phyloP scores from a whole-genome alignment of 225 moss, liverwort and hornwort species.

The Sphagnum tenellum region DNA sequence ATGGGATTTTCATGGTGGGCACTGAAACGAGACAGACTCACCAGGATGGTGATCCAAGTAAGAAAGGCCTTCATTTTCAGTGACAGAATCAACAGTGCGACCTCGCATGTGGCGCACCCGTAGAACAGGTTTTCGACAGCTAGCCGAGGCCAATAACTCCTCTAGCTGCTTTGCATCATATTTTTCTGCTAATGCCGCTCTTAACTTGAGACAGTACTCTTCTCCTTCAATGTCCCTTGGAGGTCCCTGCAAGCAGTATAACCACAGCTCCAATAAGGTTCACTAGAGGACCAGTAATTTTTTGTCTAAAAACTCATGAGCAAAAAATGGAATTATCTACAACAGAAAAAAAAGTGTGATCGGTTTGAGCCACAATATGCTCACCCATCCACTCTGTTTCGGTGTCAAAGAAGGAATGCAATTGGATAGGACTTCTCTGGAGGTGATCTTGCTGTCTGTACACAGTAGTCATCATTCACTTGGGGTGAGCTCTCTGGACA shows the following conservation, averaged over 20 bases:
- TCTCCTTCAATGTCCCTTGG: slow-evolving; percentile 33
- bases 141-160: slow-evolving; percentile 30
- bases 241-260: slow-evolving; percentile 9
- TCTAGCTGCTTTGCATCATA: slow-evolving; percentile 30
- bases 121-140: slow-evolving; percentile 36
- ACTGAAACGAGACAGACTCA: slow-evolving; percentile 1
- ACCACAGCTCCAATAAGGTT: too few relatives aligned
- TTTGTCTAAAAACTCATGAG: too few relatives aligned
- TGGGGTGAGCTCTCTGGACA: too few relatives aligned
- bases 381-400: too few relatives aligned
- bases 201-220: slow-evolving; percentile 33
- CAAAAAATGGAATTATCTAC: too few relatives aligned
- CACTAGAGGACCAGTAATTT: too few relatives aligned
- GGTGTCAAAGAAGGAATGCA: too few relatives aligned
- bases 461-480: too few relatives aligned
- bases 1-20: background rate
- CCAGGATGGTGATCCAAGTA: slow-evolving; percentile 71
- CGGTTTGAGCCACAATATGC: too few relatives aligned
- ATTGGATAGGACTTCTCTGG: too few relatives aligned
- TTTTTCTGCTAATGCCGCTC: slow-evolving; percentile 26
- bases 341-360: too few relatives aligned
- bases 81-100: slow-evolving; percentile 46
- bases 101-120: slow-evolving; percentile 49
- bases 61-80: slow-evolving; percentile 38
- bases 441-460: too few relatives aligned